Percentiles rank a stretch among this genome's conserved stretches.
phyloP scores from a whole-genome alignment of 345 rosid species.

The Lepidium africanum region DNA sequence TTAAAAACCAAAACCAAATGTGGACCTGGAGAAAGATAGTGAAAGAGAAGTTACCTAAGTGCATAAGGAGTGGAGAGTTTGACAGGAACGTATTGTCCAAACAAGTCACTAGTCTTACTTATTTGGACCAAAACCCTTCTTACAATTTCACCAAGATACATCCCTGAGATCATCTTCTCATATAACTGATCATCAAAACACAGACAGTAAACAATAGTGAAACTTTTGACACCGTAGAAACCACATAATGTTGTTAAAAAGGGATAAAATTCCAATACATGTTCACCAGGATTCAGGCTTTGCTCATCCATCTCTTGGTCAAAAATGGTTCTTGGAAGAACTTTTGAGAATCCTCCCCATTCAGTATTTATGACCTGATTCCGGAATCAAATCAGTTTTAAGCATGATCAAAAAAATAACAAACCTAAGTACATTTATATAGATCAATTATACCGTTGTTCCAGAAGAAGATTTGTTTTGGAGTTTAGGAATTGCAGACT shows the following conservation, averaged over 20 bases:
- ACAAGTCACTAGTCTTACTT: slow-evolving; percentile 52
- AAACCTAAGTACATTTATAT: neutral
- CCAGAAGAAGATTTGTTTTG: slow-evolving; percentile 35
- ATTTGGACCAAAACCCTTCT: slow-evolving; percentile 50
- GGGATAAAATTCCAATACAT: slow-evolving; percentile 35
- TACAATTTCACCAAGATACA: slow-evolving; percentile 91
- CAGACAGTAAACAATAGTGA: neutral
- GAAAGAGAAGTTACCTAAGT: slow-evolving; percentile 33
- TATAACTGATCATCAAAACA: slow-evolving; percentile 41
- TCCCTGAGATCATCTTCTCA: slow-evolving; percentile 92
- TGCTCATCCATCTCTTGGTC: slow-evolving; percentile 73
- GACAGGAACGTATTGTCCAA: slow-evolving; percentile 37
- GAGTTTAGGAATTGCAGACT: slow-evolving; percentile 57
- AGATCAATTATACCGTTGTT: slow-evolving; percentile 37
- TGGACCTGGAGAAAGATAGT: neutral
- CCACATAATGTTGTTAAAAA: neutral
- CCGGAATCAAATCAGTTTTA: neutral
- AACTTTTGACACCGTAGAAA: neutral
- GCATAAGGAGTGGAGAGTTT: slow-evolving; percentile 49
- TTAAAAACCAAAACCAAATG: neutral
- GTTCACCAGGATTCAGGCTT: slow-evolving; percentile 78
- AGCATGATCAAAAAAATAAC: neutral
- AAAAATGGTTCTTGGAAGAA: slow-evolving; percentile 60
- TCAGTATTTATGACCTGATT: slow-evolving; percentile 71
- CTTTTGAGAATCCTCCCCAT: slow-evolving; percentile 80